Conservation (phyloP, 139 green algal genomes). For the Mesotaenium endlicherianum region DNA sequence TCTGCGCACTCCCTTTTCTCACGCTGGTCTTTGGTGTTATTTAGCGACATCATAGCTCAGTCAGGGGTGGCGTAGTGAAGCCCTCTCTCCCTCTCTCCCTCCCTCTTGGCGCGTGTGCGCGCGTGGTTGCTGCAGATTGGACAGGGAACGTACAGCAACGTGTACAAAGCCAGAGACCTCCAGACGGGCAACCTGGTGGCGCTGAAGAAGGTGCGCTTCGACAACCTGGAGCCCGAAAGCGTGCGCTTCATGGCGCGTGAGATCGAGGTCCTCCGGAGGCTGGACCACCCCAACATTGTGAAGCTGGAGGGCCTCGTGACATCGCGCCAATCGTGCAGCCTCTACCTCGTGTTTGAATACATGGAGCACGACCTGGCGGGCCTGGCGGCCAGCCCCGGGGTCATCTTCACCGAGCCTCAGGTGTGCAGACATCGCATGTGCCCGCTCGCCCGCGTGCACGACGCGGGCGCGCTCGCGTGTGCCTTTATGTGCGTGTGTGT, state of each 20-base stretch:
- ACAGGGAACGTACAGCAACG: constrained; percentile 59
- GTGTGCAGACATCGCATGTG: too few relatives aligned
- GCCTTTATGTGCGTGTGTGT: background rate
- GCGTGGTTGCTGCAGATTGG: constrained; percentile 55
- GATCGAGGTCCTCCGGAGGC: constrained; percentile 74
- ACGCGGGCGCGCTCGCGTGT: background rate
- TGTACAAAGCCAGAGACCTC: constrained; percentile 56
- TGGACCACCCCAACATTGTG: constrained; percentile 95
- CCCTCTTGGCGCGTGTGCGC: too few relatives aligned
- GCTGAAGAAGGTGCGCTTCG: constrained; percentile 58
- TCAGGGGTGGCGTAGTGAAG: too few relatives aligned
- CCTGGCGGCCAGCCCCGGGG: constrained; percentile 41
- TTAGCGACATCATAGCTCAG: too few relatives aligned
- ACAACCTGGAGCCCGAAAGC: constrained; percentile 58
- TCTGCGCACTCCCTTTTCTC: too few relatives aligned
- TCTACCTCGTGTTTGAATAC: constrained; percentile 98
- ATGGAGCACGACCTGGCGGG: constrained; percentile 87
- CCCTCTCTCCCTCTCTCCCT: too few relatives aligned
- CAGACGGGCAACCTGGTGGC: constrained; percentile 48
- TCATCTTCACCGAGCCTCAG: constrained; percentile 49
- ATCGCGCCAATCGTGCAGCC: constrained; percentile 64
- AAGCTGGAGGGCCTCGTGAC: constrained; percentile 55
- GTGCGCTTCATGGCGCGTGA: constrained; percentile 58
- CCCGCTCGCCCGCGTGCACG: too few relatives aligned
- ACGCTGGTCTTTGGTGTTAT: too few relatives aligned